Evolutionary conservation across 2,329 filamentous ascomycete genomes (phyloP), one percentile per base, ranked within the genome.

Genomic region (Calonectria hawksworthii): DNA sequence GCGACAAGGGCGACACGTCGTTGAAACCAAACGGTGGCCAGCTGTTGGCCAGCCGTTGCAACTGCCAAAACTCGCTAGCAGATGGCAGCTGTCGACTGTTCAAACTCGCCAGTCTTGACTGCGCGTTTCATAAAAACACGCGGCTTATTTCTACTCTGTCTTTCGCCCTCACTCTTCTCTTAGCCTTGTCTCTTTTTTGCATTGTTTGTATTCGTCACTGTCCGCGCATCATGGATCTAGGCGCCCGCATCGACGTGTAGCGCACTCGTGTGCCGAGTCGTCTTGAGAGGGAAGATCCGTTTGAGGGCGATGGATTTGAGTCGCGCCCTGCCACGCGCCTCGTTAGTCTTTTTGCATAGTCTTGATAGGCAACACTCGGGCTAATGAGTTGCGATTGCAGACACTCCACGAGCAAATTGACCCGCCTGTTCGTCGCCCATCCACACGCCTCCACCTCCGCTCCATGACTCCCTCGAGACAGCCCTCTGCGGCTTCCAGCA

Each of bases 241-340:
- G 75, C 11, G 73, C 80, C 41, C 76, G 73, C 47, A 82, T 86
- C 68, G 79, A 84, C 50, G 79, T 80, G 1, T 86, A 85, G 85
- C 81, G 85, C 6, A 77, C 79, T 34, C 82, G 81, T 16, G 82
- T 86, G 28, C 85, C 85, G 16, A 84, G 82, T 50, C 82, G 82
- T 21, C 73, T 84, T 10, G 84, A 86, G 21, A 79, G 84, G 28
- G 79, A 83, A 5, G 83, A 85, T 69, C 85, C 85, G 0, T 86
- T 86, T 56, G 78, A 76, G 14, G 81, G 81, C 11, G 84, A 86
- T 63, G 82, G 81, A 0, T 85, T 85, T 28, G 79, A 77, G 2
- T 76, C 78, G 21, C 80, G 83, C 4, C 83, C 83, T 23, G 70
- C 77, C 0, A 85, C 83, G 8, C 81, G 83, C 47, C 75, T 84